Evolutionary conservation across 2,329 filamentous ascomycete genomes (phyloP).

Genomic region (Orbilia oligospora): DNA sequence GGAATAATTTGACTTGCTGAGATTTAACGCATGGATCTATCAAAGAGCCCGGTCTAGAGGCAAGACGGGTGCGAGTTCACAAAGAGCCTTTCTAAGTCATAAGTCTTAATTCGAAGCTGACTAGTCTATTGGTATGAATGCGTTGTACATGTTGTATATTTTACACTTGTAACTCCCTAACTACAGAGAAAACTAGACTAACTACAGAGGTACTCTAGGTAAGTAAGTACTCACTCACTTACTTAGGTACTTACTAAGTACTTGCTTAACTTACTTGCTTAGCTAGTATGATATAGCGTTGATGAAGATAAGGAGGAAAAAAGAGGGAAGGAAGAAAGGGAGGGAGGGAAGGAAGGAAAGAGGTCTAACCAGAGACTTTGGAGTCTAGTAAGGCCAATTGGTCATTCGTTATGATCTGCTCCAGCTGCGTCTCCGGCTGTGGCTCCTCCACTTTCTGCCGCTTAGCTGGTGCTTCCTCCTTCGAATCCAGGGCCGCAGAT

Average conservation of each 20-base stretch:
- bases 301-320: background rate
- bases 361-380: slow-evolving; percentile 16
- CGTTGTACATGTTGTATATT: slow-evolving; percentile 34
- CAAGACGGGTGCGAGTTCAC: too few relatives aligned
- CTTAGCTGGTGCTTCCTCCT: slow-evolving; percentile 65
- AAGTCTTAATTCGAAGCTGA: too few relatives aligned
- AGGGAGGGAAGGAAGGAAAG: too few relatives aligned
- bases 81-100: too few relatives aligned
- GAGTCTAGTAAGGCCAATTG: slow-evolving; percentile 24
- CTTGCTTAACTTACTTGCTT: too few relatives aligned
- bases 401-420: slow-evolving; percentile 24
- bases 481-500: slow-evolving; percentile 60
- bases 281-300: background rate
- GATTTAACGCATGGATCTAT: background rate
- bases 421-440: slow-evolving; percentile 4
- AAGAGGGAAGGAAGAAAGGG: too few relatives aligned
- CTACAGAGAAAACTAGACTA: too few relatives aligned
- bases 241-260: background rate
- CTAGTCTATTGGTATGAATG: background rate
- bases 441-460: slow-evolving; percentile 55
- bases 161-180: background rate
- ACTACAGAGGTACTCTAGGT: too few relatives aligned
- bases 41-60: too few relatives aligned
- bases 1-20: background rate
- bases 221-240: background rate